phyloP scores from a whole-genome alignment of 2,329 filamentous ascomycete species.

The Colletotrichum eleusines region DNA sequence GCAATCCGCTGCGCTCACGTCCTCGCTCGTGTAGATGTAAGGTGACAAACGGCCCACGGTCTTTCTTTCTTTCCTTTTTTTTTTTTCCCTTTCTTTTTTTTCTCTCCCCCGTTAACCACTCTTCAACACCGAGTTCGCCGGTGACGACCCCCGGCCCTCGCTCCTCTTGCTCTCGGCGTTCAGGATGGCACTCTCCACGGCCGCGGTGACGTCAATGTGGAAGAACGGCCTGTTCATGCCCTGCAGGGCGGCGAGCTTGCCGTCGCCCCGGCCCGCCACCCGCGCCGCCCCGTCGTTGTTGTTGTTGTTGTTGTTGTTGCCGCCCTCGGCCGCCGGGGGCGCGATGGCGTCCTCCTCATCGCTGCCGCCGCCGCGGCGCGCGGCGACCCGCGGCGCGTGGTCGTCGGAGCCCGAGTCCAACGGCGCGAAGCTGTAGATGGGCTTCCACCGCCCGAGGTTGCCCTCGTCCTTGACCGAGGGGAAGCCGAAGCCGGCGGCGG shows the following conservation, averaged over 20 bases:
- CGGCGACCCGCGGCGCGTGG: slow-evolving; percentile 33
- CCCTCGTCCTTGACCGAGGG: slow-evolving; percentile 49
- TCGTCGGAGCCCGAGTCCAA: slow-evolving; percentile 27
- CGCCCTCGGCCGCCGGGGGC: slow-evolving; percentile 15
- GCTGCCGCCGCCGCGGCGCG: slow-evolving; percentile 36
- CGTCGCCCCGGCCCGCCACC: slow-evolving; percentile 40
- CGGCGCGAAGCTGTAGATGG: slow-evolving; percentile 51
- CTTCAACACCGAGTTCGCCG: slow-evolving; percentile 37
- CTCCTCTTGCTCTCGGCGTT: slow-evolving; percentile 47
- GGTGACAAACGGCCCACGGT: background rate
- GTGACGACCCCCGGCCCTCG: slow-evolving; percentile 27
- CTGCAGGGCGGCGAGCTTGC: slow-evolving; percentile 53
- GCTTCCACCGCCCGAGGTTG: slow-evolving; percentile 49
- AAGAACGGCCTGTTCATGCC: slow-evolving; percentile 65
- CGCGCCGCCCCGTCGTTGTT: slow-evolving; percentile 40
- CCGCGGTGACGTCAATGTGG: slow-evolving; percentile 64
- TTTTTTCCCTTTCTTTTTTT: background rate
- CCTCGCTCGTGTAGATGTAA: slow-evolving; percentile 10
- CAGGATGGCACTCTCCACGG: slow-evolving; percentile 58
- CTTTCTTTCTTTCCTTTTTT: background rate
- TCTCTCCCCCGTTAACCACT: slow-evolving; percentile 10
- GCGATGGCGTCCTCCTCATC: slow-evolving; percentile 43
- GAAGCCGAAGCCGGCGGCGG: slow-evolving; percentile 67
- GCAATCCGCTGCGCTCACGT: background rate
- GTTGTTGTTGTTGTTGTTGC: slow-evolving; percentile 2